Conservation (phyloP, 768 basidiomycete genomes). For the Termitomyces sp. region DNA sequence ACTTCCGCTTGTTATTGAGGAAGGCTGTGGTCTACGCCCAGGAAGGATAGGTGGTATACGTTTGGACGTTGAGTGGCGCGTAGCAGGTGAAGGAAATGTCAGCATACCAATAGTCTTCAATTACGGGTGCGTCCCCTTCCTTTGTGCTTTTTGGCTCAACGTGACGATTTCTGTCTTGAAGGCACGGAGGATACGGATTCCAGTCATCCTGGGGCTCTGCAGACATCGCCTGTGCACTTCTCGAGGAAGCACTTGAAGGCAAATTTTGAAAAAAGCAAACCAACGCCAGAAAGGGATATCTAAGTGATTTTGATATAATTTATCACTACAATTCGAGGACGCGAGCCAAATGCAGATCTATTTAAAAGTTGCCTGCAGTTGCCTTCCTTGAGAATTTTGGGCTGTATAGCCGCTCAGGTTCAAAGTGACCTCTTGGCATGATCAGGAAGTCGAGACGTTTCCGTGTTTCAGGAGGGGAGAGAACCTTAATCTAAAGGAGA, state of each 20-base stretch:
- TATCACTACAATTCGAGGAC: background rate
- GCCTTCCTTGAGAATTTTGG: background rate
- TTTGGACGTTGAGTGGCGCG: constrained; percentile 44
- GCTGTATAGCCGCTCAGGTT: background rate
- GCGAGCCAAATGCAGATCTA: background rate
- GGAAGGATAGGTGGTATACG: constrained; percentile 64
- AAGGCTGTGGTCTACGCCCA: constrained; percentile 62
- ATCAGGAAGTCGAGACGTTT: background rate
- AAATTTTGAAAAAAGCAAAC: constrained; percentile 3
- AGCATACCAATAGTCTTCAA: constrained; percentile 52
- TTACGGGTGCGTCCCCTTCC: constrained; percentile 48
- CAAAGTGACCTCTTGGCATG: background rate
- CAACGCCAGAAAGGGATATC: background rate
- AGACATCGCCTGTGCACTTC: constrained; percentile 39
- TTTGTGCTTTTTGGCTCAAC: background rate
- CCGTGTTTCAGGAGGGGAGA: background rate
- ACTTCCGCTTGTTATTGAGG: constrained; percentile 40
- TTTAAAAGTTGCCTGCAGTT: background rate
- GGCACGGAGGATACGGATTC: constrained; percentile 64
- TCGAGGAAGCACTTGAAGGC: constrained; percentile 30
- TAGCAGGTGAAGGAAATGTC: constrained; percentile 15
- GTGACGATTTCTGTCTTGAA: constrained; percentile 14
- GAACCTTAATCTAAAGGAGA: background rate
- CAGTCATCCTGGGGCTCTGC: constrained; percentile 69
- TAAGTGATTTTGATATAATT: background rate